Evolutionary conservation across 2,329 filamentous ascomycete species (phyloP), one percentile per base, ranked within the genome.

Genomic region (Fusarium abutilonis): DNA sequence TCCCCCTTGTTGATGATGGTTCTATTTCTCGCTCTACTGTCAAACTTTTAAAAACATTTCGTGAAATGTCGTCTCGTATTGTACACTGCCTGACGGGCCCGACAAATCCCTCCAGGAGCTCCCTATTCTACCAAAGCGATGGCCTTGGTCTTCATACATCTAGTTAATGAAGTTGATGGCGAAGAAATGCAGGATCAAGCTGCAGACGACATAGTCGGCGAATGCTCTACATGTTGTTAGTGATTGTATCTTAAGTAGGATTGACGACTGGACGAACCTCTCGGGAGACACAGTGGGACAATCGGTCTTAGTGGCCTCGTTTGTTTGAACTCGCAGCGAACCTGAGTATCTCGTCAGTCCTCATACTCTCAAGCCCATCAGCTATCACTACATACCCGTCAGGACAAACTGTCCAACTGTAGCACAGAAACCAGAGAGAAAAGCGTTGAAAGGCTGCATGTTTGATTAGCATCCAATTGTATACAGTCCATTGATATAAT

Each of bases 161-260:
- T 83, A 99, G 85, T 99, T 99, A 82, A 99, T 98, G 78, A 99
- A 99, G 85, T 99, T 99, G 76, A 98, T 88, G 79, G 93, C 97
- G 84, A 99, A 99, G 81, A 98, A 97, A 82, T 99, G 95, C 76
- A 98, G 80, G 75, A 98, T 92, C 76, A 99, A 77, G 77, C 93
- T 97, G 75, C 94, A 95, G 70, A 97, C 92, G 59, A 99, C 84
- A 75, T 90, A 99, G 80, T 99, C 95, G 74, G 95, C 93, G 77
- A 99, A 99, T 35, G 95, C 94, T 76, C 93, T 96, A 68, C 53
- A 35, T 4, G 31, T n/a, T 14, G 51, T 74, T 48, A 74, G 62
- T 26, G 34, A 9, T n/a, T 19, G 39, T 31, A 35, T 39, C 14
- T 31, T 19, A 14, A 5, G 14, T 13, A 11, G 9, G 13, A 26